Conservation (phyloP, 352 stramenopile genomes). For the Globisporangium nunn region DNA sequence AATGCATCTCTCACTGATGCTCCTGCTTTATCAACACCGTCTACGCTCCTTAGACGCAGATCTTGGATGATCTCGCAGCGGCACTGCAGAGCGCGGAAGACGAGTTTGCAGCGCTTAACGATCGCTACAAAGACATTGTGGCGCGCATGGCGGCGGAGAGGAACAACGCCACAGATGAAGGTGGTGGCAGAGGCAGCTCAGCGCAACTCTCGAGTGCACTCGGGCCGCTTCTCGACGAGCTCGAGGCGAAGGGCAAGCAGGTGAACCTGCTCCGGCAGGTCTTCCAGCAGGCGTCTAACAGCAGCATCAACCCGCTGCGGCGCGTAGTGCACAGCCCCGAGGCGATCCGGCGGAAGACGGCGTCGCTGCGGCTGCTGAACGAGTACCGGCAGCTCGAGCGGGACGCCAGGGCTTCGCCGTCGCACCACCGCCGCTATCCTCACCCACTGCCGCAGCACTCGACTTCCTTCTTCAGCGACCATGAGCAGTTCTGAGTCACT, state of each 20-base stretch:
- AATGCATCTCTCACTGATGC: background rate
- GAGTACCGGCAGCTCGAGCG: conserved; percentile 61
- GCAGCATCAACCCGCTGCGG: conserved; percentile 49
- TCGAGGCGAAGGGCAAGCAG: conserved; percentile 61
- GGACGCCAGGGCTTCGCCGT: conserved; percentile 17
- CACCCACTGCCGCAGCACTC: conserved; percentile 2
- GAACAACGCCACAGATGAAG: background rate
- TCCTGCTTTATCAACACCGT: background rate
- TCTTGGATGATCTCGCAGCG: conserved; percentile 45
- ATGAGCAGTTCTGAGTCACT: conserved; percentile 12
- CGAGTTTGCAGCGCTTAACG: conserved; percentile 44
- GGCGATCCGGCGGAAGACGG: conserved; percentile 52
- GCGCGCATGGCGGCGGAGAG: conserved; percentile 26
- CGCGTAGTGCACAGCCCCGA: conserved; percentile 47
- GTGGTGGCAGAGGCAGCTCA: conserved; percentile 3
- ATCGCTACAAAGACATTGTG: conserved; percentile 31
- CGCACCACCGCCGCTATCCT: background rate
- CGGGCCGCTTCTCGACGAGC: conserved; percentile 41
- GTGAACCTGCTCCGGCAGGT: conserved; percentile 62
- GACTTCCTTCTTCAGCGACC: conserved; percentile 12
- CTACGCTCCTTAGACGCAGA: conserved; percentile 24
- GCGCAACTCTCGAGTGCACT: conserved; percentile 37
- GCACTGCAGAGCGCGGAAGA: conserved; percentile 31
- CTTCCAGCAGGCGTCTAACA: conserved; percentile 43
- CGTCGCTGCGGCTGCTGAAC: conserved; percentile 55